phyloP scores from a whole-genome alignment of 805 yeast species.

The Wickerhamiella sorbophila region DNA sequence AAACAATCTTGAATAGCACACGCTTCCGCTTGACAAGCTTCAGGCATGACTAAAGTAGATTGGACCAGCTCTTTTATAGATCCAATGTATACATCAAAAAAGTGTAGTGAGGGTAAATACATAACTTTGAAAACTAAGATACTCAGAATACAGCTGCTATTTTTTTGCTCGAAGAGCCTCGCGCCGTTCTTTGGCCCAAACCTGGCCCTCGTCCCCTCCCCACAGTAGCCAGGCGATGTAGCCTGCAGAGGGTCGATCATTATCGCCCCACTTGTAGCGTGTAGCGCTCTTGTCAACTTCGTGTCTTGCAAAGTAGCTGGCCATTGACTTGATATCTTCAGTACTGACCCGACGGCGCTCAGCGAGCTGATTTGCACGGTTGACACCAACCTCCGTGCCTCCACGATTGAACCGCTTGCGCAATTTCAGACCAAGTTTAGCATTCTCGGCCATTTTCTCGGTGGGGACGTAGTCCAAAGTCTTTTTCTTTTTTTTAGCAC shows the following conservation, averaged over 20 bases:
- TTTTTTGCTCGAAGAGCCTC: neutral
- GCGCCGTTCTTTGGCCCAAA: neutral
- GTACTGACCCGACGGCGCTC: neutral
- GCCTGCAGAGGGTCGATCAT: neutral
- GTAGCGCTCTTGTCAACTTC: neutral
- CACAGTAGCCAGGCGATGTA: neutral
- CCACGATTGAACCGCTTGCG: neutral
- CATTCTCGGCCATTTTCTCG: neutral
- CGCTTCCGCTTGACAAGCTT: conserved; percentile 8
- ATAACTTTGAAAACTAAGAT: no score
- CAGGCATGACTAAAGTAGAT: conserved; percentile 5
- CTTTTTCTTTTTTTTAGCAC: neutral
- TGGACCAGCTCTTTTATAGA: no score
- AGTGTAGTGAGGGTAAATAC: no score
- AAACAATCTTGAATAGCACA: conserved; percentile 42
- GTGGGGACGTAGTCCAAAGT: neutral
- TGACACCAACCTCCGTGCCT: neutral
- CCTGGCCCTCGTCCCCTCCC: neutral
- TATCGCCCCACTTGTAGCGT: neutral
- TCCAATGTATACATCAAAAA: no score
- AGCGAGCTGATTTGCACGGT: neutral
- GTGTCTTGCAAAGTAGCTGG: neutral
- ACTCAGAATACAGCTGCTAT: no score
- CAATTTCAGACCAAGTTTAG: neutral
- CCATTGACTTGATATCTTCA: neutral